Evolutionary conservation across 2,329 filamentous ascomycete genomes (phyloP), one percentile per base, ranked within the genome.

Genomic region (Cordyceps militaris): DNA sequence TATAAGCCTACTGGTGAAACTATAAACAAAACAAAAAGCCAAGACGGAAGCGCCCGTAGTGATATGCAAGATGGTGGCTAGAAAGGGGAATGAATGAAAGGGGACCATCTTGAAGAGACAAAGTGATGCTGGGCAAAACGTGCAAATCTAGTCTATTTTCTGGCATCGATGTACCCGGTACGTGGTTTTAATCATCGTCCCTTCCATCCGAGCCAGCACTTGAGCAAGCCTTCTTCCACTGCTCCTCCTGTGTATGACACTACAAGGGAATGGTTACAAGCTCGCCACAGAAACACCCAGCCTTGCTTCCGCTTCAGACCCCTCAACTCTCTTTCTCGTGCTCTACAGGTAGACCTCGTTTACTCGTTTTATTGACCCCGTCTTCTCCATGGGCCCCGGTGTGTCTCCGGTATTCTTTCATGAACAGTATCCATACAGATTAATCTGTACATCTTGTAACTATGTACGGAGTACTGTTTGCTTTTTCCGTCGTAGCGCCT

Each of bases 11-110:
- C n/a, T n/a, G n/a, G n/a, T n/a, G n/a, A 51, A 51, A 53, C 50
- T 28, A 55, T 44, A 56, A 56, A 47, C 40, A 56, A 56, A 56
- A 56, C 43, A 48, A 56, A 56, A 56, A 56, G 53, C 53, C 53
- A 56, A 56, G 53, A 56, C 53, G 53, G 53, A 56, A 48, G 43
- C 32, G 43, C 40, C 53, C 53, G 53, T 38, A 24, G n/a, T 13
- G 53, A 56, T 56, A 34, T 56, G 42, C 53, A 54, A 44, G 40
- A 46, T 54, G 51, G 14, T 54, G 51, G 51, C 51, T 46, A 34
- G 30, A 36, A 54, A 26, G 30, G 51, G 51, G 51, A 54, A 54
- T 36, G 23, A n/a, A n/a, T n/a, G 16, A 26, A 34, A 24, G n/a
- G 14, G 51, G 32, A 11, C 32, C 10, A 34, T 34, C 32, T 7